A percentile compares a stretch with the other conserved stretches of the same genome.
phyloP scores from a whole-genome alignment of 208 protist genomes.

The Trypanosoma boissoni region DNA sequence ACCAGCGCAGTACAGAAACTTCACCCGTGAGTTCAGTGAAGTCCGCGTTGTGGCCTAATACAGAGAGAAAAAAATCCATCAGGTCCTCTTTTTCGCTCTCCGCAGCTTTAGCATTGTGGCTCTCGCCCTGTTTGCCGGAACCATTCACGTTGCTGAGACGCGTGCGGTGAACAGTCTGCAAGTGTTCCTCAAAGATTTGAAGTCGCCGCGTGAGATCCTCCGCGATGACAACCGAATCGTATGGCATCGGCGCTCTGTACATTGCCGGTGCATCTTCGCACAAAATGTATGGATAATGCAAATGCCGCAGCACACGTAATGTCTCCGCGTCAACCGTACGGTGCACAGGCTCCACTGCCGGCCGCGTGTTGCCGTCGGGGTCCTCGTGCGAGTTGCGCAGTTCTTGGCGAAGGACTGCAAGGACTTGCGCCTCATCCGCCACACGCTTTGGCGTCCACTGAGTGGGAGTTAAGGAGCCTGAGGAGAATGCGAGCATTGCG shows the following conservation, averaged over 20 bases:
- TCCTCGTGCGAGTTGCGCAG: constrained; percentile 21
- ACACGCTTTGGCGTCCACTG: constrained; percentile 9
- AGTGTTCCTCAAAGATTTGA: constrained; percentile 50
- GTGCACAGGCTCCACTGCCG: constrained; percentile 27
- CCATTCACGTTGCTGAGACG: too few species aligned
- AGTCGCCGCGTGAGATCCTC: constrained; percentile 46
- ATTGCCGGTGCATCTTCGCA: constrained; percentile 79
- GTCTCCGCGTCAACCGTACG: constrained; percentile 71
- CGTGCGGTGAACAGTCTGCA: constrained; percentile 32
- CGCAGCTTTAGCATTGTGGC: neutral
- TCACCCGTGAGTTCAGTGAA: constrained; percentile 70
- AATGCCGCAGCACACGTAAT: constrained; percentile 56
- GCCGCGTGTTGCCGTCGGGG: constrained; percentile 4
- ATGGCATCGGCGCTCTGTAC: constrained; percentile 77
- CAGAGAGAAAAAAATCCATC: constrained; percentile 47
- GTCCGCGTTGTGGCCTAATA: constrained; percentile 17
- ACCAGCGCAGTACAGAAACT: constrained; percentile 75
- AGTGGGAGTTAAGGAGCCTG: too few species aligned
- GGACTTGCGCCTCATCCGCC: constrained; percentile 11
- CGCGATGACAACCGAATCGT: constrained; percentile 62
- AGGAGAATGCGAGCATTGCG: too few species aligned
- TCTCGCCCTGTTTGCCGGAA: too few species aligned
- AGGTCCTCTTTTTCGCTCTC: constrained; percentile 20
- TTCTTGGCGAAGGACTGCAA: constrained; percentile 21
- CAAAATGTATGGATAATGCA: constrained; percentile 78